A percentile compares a stretch with the other conserved stretches of the same genome.
Evolutionary conservation across 257 asterid genomes (phyloP).

Genomic region (Eucommia ulmoides): DNA sequence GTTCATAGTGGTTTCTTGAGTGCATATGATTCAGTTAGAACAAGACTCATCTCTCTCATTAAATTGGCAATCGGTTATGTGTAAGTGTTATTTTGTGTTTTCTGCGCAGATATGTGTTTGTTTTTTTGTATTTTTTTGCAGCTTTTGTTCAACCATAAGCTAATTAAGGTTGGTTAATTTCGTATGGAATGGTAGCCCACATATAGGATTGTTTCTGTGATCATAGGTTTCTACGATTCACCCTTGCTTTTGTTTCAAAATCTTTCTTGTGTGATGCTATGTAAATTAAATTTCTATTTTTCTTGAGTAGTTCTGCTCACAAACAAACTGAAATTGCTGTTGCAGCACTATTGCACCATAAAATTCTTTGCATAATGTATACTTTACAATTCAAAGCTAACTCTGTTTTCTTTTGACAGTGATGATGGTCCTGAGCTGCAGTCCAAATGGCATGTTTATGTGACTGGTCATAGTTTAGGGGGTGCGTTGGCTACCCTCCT

Average conservation of each 20-base stretch:
- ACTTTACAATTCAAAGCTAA: slow-evolving; percentile 3
- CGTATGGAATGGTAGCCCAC: no score
- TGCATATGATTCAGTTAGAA: slow-evolving; percentile 92
- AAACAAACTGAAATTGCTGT: no score
- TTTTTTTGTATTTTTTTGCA: background rate
- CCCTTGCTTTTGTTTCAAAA: no score
- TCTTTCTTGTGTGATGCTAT: no score
- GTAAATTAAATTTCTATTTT: no score
- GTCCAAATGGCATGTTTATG: slow-evolving; percentile 72
- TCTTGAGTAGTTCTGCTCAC: no score
- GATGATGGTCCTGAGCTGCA: slow-evolving; percentile 37
- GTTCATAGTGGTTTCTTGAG: slow-evolving; percentile 90
- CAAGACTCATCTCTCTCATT: slow-evolving; percentile 66
- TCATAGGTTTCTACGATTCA: no score
- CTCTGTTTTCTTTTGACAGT: slow-evolving; percentile 26
- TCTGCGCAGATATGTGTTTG: no score
- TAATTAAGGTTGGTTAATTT: no score
- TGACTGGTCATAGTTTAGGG: slow-evolving; percentile 96
- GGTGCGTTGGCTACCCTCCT: slow-evolving; percentile 97
- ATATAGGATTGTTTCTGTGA: no score
- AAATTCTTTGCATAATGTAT: no score
- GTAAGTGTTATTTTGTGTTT: slow-evolving; percentile 29
- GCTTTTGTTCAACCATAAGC: background rate
- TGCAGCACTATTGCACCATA: no score
- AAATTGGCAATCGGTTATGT: slow-evolving; percentile 65